Evolutionary conservation across 169 alveolate genomes (phyloP).

Genomic region (Cryptosporidium parvum): DNA sequence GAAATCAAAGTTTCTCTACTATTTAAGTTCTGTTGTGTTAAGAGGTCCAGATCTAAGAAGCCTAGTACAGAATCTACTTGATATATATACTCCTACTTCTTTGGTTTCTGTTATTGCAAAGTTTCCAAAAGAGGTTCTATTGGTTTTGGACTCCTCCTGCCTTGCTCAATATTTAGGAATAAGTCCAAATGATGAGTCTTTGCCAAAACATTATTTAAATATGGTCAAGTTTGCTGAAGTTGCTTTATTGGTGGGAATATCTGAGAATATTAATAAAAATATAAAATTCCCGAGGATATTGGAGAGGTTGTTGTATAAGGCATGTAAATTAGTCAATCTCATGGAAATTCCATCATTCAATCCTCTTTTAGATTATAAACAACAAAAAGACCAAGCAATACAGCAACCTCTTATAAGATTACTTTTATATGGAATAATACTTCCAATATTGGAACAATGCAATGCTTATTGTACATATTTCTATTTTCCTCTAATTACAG

Average conservation of each 20-base stretch:
- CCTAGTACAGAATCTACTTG: neutral
- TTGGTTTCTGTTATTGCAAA: conserved; percentile 20
- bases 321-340: conserved; percentile 14
- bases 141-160: conserved; percentile 10
- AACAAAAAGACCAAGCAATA: conserved; percentile 39
- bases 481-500: conserved; percentile 35
- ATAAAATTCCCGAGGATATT: conserved; percentile 31
- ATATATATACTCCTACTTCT: conserved; percentile 36
- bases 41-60: conserved; percentile 43
- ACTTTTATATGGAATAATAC: conserved; percentile 25
- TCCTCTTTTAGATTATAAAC: conserved; percentile 37
- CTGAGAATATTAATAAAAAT: conserved; percentile 40
- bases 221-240: conserved; percentile 44
- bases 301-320: conserved; percentile 36
- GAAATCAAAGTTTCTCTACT: conserved; percentile 23
- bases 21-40: conserved; percentile 9
- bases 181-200: conserved; percentile 16
- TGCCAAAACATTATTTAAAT: conserved; percentile 14
- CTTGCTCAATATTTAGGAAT: conserved; percentile 22
- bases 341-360: conserved; percentile 41
- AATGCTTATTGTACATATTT: conserved; percentile 62
- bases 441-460: conserved; percentile 41
- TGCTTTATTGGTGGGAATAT: conserved; percentile 35
- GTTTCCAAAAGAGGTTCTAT: conserved; percentile 12
- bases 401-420: conserved; percentile 38